Conservation (phyloP, 768 basidiomycete genomes). For the Epithele typhae region DNA sequence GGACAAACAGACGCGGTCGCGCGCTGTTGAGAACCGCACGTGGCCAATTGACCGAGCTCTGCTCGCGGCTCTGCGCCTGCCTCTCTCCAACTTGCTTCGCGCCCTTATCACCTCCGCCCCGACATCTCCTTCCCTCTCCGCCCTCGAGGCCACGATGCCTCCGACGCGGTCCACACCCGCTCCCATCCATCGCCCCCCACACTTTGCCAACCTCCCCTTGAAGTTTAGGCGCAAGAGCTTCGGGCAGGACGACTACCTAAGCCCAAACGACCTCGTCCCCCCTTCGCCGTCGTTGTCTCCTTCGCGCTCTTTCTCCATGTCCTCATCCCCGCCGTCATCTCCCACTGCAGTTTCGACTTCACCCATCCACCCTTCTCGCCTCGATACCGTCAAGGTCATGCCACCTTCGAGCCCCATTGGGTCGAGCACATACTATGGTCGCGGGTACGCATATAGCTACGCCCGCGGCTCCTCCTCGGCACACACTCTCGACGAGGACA, state of each 20-base stretch:
- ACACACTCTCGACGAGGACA: neutral
- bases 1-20: constrained; percentile 15
- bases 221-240: constrained; percentile 17
- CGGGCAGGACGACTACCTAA: constrained; percentile 7
- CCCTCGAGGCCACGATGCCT: neutral
- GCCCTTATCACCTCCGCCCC: neutral
- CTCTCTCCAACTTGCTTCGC: constrained; percentile 4
- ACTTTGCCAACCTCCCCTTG: constrained; percentile 8
- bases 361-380: constrained; percentile 1
- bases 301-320: constrained; percentile 9
- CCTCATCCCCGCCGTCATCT: constrained; percentile 7
- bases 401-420: constrained; percentile 6
- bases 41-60: constrained; percentile 1
- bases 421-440: neutral
- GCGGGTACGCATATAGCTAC: constrained; percentile 9
- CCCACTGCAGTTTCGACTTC: constrained; percentile 5
- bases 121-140: neutral
- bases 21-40: constrained; percentile 15
- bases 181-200: no score
- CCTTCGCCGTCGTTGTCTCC: constrained; percentile 7
- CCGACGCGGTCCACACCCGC: neutral
- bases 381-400: neutral
- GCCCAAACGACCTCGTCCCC: constrained; percentile 1
- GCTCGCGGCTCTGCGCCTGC: neutral
- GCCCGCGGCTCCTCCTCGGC: neutral